A percentile compares a stretch with the other conserved stretches of the same genome.
Conservation (phyloP, 2,329 filamentous ascomycete species). For the Neospermospora avenae region DNA sequence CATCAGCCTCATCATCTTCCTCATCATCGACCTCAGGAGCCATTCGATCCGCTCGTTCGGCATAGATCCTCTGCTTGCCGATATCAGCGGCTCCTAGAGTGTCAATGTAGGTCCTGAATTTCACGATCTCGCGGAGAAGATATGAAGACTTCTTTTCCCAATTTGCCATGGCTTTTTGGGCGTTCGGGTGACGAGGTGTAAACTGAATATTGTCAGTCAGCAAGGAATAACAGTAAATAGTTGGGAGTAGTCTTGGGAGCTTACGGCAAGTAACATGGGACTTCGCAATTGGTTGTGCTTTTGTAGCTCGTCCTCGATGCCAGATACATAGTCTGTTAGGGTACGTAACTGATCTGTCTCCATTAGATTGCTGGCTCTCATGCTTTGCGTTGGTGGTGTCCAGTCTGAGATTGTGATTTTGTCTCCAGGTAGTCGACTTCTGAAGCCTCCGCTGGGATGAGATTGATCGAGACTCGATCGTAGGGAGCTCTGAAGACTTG, state of each 20-base stretch:
- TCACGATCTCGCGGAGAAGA: conserved; percentile 88
- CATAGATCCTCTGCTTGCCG: conserved; percentile 66
- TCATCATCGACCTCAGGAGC: conserved; percentile 24
- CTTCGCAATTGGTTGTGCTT: conserved; percentile 84
- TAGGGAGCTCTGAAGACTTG: conserved; percentile 55
- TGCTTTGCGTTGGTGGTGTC: conserved; percentile 83
- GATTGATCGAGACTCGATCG: conserved; percentile 54
- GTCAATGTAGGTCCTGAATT: conserved; percentile 94
- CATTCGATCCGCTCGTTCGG: conserved; percentile 46
- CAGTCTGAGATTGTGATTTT: conserved; percentile 82
- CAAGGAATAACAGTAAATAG: neutral
- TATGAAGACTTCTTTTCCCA: conserved; percentile 97
- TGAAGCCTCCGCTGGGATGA: conserved; percentile 20
- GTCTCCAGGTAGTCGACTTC: conserved; percentile 74
- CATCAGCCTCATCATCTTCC: conserved; percentile 24
- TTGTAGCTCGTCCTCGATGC: conserved; percentile 81
- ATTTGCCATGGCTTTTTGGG: conserved; percentile 82
- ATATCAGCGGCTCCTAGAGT: conserved; percentile 68
- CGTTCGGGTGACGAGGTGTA: conserved; percentile 78
- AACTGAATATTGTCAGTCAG: conserved; percentile 48
- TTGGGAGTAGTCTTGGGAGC: conserved; percentile 28
- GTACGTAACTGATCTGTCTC: conserved; percentile 79
- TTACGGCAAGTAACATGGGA: conserved; percentile 77
- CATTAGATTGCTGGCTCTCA: conserved; percentile 74
- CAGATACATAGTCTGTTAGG: conserved; percentile 74